These are phyloP conservation scores for Cordyceps tenuipes DNA, from an alignment of 2,329 filamentous ascomycete species.

Conservation along the genomic window DNA sequence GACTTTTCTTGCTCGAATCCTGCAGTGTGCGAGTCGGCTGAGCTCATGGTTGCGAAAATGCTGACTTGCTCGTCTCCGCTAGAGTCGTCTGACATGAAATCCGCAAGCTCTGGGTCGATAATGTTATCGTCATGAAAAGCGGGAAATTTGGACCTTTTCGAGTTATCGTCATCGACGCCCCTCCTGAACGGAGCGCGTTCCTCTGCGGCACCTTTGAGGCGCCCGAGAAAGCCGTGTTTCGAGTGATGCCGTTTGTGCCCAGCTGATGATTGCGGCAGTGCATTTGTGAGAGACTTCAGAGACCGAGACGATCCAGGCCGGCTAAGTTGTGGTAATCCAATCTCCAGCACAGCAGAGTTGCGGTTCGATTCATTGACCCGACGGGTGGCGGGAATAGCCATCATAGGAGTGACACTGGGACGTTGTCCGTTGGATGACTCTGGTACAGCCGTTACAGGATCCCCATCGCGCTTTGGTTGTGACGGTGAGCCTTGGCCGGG, in stretches of 20 bases:
- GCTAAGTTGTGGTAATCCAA: slow-evolving; percentile 72
- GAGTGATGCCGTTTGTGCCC: slow-evolving; percentile 81
- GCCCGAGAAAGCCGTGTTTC: slow-evolving; percentile 72
- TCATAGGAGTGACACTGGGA: slow-evolving; percentile 58
- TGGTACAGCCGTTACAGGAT: slow-evolving; percentile 26
- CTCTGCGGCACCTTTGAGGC: slow-evolving; percentile 63
- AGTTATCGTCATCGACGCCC: slow-evolving; percentile 55
- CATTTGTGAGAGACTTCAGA: slow-evolving; percentile 61
- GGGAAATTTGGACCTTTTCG: slow-evolving; percentile 60
- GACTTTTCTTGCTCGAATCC: slow-evolving; percentile 67
- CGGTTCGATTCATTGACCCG: slow-evolving; percentile 68
- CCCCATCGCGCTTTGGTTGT: slow-evolving; percentile 29
- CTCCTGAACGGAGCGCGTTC: slow-evolving; percentile 85
- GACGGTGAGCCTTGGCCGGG: slow-evolving; percentile 27
- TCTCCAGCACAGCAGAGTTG: slow-evolving; percentile 83
- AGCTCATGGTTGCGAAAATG: slow-evolving; percentile 70
- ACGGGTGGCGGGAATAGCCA: slow-evolving; percentile 60
- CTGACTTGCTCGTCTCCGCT: slow-evolving; percentile 89
- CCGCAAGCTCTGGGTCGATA: slow-evolving; percentile 90
- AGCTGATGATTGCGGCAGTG: slow-evolving; percentile 63
- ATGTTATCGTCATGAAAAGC: slow-evolving; percentile 99
- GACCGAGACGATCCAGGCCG: slow-evolving; percentile 93
- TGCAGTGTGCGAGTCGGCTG: slow-evolving; percentile 52
- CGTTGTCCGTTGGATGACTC: slow-evolving; percentile 39
- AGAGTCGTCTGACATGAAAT: slow-evolving; percentile 92